Evolutionary conservation across 2,329 filamentous ascomycete genomes (phyloP).

Genomic region (Fusarium gaditjirri): DNA sequence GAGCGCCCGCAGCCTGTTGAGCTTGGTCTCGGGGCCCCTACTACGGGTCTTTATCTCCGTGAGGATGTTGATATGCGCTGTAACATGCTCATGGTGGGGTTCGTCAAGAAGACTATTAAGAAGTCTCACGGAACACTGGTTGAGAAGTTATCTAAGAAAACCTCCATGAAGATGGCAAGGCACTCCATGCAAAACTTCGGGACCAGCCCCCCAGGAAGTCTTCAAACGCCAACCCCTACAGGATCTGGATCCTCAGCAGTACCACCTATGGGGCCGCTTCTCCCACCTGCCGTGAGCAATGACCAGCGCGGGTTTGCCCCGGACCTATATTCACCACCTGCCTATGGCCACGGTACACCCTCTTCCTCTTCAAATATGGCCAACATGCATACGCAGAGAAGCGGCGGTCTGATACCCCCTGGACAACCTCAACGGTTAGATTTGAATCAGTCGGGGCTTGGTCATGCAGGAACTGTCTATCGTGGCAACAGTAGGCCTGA

Average conservation of each 20-base stretch:
- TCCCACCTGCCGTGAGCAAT: constrained; percentile 22
- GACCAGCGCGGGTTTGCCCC: constrained; percentile 20
- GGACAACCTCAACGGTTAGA: neutral
- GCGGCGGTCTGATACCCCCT: constrained; percentile 5
- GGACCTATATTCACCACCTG: constrained; percentile 6
- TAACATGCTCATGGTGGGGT: constrained; percentile 78
- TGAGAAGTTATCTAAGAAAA: constrained; percentile 63
- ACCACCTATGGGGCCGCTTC: constrained; percentile 24
- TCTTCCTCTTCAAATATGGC: constrained; percentile 20
- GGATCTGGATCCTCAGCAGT: constrained; percentile 24
- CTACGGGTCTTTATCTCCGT: constrained; percentile 79
- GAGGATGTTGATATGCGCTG: constrained; percentile 87
- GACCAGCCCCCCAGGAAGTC: constrained; percentile 3
- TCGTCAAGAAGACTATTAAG: constrained; percentile 85
- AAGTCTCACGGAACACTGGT: constrained; percentile 79
- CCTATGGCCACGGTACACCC: constrained; percentile 17
- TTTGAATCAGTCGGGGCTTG: constrained; percentile 15
- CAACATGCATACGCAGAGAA: constrained; percentile 15
- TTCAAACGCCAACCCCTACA: constrained; percentile 29
- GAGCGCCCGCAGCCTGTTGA: constrained; percentile 74
- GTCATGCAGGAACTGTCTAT: constrained; percentile 36
- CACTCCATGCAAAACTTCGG: constrained; percentile 32
- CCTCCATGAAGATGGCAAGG: constrained; percentile 28
- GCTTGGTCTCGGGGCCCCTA: constrained; percentile 72
- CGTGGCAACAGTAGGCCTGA: constrained; percentile 31